Base-by-base conservation (phyloP, 1,284 basidiomycete species). In the Ustilago trichophora region DNA sequence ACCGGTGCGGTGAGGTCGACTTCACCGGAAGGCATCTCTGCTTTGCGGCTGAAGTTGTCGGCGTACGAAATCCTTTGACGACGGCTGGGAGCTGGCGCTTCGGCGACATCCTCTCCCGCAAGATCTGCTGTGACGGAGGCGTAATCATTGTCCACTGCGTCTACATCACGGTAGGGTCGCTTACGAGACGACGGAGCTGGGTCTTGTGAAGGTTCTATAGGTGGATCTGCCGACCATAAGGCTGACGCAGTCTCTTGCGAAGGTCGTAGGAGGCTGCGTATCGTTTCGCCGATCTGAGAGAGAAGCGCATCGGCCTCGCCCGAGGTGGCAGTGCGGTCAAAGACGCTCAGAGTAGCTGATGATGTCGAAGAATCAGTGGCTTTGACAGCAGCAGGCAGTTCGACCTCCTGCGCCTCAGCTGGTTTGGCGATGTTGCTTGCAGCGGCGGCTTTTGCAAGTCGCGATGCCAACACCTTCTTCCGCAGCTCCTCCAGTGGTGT, bases 51-150 rank as follows among this genome's bases (percentile, higher is more conserved):
- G 51, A 69, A 63, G 13, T 36, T 50, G 41, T 69, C 66, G 10
- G 59, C 59, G 13, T 69, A 69, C 13, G 66, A 69, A 22, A 69
- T 54, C 15, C 52, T 46, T 32, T 59, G 66, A 13, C 65, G 49
- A n/a, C 54, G 66, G 22, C 25, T 52, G 1, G 56, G 55, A 9
- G 29, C 29, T 1, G 40, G 21, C 5, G 27, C 40, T 25, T 44
- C 16, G 6, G 40, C 21, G 15, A 6, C 31, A 0, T 38, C 48
- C 6, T 22, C 35, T 8, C 36, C 46, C 8, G 51, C 41, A 18
- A 59, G 52, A 34, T 66, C 52, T 10, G 47, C 41, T 2, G 31
- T 31, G 7, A 19, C 7, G 10, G 35, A 26, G 13, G 10, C 40
- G 11, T 50, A 22, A 10, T 26, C 42, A 6, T 41, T 19, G 26